phyloP scores from a whole-genome alignment of 768 basidiomycete species.

The Leccinum fibrillosum region DNA sequence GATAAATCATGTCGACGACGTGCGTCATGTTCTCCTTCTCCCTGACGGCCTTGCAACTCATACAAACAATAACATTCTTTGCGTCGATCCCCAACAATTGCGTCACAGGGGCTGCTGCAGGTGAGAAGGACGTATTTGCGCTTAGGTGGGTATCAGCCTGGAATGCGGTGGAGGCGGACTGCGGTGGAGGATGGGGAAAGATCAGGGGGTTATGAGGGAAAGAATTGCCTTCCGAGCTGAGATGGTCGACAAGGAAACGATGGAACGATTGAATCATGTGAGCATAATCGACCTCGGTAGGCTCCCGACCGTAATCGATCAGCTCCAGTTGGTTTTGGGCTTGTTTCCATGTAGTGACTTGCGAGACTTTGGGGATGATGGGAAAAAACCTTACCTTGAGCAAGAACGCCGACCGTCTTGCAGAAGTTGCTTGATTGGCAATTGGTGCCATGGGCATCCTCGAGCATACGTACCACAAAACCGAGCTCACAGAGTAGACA shows the following conservation, averaged over 20 bases:
- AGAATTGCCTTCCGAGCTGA: slow-evolving; percentile 69
- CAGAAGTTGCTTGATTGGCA: slow-evolving; percentile 98
- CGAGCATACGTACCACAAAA: slow-evolving; percentile 92
- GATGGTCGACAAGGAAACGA: slow-evolving; percentile 85
- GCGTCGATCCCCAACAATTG: slow-evolving; percentile 83
- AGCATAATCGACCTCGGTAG: slow-evolving; percentile 71
- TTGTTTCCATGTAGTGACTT: slow-evolving; percentile 20
- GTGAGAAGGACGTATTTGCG: slow-evolving; percentile 18
- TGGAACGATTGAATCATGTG: slow-evolving; percentile 94
- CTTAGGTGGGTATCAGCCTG: slow-evolving; percentile 19
- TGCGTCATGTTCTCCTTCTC: slow-evolving; percentile 81
- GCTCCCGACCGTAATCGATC: slow-evolving; percentile 82
- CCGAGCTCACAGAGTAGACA: slow-evolving; percentile 95
- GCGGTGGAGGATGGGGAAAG: slow-evolving; percentile 27
- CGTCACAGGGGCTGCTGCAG: slow-evolving; percentile 69
- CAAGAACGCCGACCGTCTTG: slow-evolving; percentile 84
- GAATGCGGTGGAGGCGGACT: slow-evolving; percentile 5
- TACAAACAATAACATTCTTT: slow-evolving; percentile 71
- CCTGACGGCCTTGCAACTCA: slow-evolving; percentile 64
- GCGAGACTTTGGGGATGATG: neutral
- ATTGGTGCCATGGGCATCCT: slow-evolving; percentile 90
- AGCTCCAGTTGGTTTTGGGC: slow-evolving; percentile 80
- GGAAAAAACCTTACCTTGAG: slow-evolving; percentile 59
- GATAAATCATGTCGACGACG: slow-evolving; percentile 83
- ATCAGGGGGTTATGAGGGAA: slow-evolving; percentile 61